Percentiles rank a stretch among this genome's conserved stretches.
Evolutionary conservation across 768 basidiomycete species (phyloP).

Genomic region (Rickenella mellea): DNA sequence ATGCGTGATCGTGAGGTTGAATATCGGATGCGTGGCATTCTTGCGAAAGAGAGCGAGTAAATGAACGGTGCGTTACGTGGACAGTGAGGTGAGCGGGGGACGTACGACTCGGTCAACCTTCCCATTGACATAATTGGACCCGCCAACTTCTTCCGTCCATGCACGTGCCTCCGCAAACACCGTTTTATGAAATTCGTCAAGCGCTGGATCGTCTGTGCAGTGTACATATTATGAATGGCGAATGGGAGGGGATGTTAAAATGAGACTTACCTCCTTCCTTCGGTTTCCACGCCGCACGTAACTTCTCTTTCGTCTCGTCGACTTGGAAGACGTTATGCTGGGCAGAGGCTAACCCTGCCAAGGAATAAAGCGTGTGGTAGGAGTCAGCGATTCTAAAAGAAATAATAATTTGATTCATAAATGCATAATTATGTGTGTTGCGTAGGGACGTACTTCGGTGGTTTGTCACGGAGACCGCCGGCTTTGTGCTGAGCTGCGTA

Average conservation of each 20-base stretch:
- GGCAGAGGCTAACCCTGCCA: slow-evolving; percentile 81
- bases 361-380: slow-evolving; percentile 91
- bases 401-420: background rate
- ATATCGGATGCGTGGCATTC: slow-evolving; percentile 79
- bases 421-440: background rate
- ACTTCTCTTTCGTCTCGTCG: slow-evolving; percentile 19
- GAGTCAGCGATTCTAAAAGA: slow-evolving; percentile 67
- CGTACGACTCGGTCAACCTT: slow-evolving; percentile 55
- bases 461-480: slow-evolving; percentile 91
- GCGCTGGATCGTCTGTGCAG: slow-evolving; percentile 14
- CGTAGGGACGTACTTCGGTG: slow-evolving; percentile 62
- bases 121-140: slow-evolving; percentile 46
- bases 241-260: background rate
- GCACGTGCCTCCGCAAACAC: slow-evolving; percentile 47
- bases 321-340: slow-evolving; percentile 69
- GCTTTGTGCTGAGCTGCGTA: slow-evolving; percentile 77
- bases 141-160: slow-evolving; percentile 64
- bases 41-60: slow-evolving; percentile 17
- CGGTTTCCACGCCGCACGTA: slow-evolving; percentile 30
- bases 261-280: slow-evolving; percentile 12
- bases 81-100: slow-evolving; percentile 6
- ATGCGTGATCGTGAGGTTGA: slow-evolving; percentile 67
- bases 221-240: background rate
- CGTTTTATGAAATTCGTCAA: slow-evolving; percentile 27
- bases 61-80: background rate